Percentiles rank a stretch among this genome's conserved stretches.
phyloP scores from a whole-genome alignment of 1,139 yeast genomes.

The Suhomyces bokatorum region DNA sequence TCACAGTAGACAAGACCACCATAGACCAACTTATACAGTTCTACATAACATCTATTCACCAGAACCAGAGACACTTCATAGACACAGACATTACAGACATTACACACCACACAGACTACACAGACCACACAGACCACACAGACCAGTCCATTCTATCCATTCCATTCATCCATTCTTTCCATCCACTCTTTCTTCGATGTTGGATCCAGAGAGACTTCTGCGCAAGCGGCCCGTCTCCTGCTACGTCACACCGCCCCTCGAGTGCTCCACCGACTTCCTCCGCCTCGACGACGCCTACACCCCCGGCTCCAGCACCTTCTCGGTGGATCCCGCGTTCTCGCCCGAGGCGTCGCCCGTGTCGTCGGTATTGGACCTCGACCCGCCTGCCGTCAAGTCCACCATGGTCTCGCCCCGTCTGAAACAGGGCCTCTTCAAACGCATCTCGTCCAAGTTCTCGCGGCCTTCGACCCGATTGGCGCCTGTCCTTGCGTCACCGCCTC shows the following conservation, averaged over 20 bases:
- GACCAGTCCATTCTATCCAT: background rate
- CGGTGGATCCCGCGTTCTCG: conserved; percentile 4
- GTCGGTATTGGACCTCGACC: conserved; percentile 10
- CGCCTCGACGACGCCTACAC: conserved; percentile 10
- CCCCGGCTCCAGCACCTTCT: conserved; percentile 12
- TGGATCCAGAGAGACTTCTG: conserved; percentile 2
- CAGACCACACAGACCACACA: no score
- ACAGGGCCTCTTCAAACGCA: conserved; percentile 6
- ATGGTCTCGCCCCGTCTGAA: conserved; percentile 1
- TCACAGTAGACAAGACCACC: no score
- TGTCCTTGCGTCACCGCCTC: background rate
- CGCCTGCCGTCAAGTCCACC: background rate
- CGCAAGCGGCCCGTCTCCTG: conserved; percentile 20
- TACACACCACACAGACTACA: no score
- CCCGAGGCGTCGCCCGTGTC: conserved; percentile 15
- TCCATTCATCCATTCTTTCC: background rate
- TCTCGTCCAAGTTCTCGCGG: conserved; percentile 4
- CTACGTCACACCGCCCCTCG: conserved; percentile 24
- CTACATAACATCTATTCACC: no score
- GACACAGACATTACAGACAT: no score
- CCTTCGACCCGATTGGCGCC: background rate
- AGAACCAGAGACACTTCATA: no score
- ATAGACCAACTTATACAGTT: no score
- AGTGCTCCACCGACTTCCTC: conserved; percentile 5
- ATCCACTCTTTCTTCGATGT: background rate